Base-by-base conservation (phyloP, 1,139 yeast genomes). In the Taphrina betulina region DNA sequence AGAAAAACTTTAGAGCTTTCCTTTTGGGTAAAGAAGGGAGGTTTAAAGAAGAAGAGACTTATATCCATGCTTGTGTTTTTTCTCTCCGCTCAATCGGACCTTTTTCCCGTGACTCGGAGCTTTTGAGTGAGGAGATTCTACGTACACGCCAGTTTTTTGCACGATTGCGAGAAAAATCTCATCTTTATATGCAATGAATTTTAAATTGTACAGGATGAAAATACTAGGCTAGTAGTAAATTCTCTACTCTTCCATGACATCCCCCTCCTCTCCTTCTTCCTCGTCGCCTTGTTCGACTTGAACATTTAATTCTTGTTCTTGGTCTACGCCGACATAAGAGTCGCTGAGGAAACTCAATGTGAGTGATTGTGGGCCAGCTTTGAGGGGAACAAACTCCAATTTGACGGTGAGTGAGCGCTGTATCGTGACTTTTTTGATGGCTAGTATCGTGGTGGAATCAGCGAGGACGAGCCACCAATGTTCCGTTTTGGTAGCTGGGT, bases 311-410 rank as follows among this genome's bases (percentile, higher is more conserved):
- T 69, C 68, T 22, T 81, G 76, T 70, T 90, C 96, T 67, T 86
- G 87, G 67, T 92, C 98, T 1, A 89, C 95, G 67, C 89, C 97
- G 28, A 87, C 65, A 66, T 90, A 92, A 0, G 95, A 83, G 66
- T 90, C 97, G 70, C 96, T 85, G 69, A 90, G 78, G 65, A 92
- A 83, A 95, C 95, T 90, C 1, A 88, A 71, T 0, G 82, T 79
- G 37, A 89, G 70, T 10, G 75, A 68, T 58, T 82, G 84, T 5
- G 71, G 68, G 0, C 96, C 96, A 2, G 77, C 68, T 2, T 71
- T 74, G 0, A 89, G 83, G 17, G 86, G 67, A 0, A 80, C 73
- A 61, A 86, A 78, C 24, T 78, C 78, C 53, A 92, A 64, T 7
- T 71, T 72, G 17, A 83, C 73, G 2, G 71, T 65, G 23, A 59